phyloP scores from a whole-genome alignment of 352 stramenopile genomes.

The Phytopythium boreale region DNA sequence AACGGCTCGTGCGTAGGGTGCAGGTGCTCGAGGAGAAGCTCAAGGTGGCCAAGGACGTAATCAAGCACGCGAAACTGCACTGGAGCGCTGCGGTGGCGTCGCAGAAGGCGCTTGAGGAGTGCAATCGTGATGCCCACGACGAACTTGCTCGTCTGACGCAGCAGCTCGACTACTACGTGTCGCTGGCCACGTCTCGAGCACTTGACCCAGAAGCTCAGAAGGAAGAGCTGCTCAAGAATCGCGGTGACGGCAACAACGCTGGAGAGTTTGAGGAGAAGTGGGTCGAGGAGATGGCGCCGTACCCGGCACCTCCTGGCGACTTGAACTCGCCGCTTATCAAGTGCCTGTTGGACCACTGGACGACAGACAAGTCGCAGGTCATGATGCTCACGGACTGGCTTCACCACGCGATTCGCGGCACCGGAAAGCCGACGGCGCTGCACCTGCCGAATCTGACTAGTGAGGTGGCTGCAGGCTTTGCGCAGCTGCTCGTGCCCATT shows the following conservation, averaged over 20 bases:
- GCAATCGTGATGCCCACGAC: conserved; percentile 41
- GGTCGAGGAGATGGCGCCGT: conserved; percentile 49
- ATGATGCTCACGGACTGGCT: conserved; percentile 60
- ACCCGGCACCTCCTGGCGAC: conserved; percentile 55
- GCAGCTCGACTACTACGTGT: conserved; percentile 43
- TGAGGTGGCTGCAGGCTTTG: conserved; percentile 57
- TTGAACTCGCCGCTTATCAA: conserved; percentile 65
- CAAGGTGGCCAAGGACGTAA: conserved; percentile 44
- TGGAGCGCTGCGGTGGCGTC: conserved; percentile 59
- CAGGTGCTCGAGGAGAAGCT: conserved; percentile 46
- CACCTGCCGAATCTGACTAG: conserved; percentile 43
- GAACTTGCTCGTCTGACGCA: conserved; percentile 48
- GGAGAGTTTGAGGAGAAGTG: conserved; percentile 30
- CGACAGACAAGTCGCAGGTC: conserved; percentile 54
- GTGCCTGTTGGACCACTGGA: conserved; percentile 66
- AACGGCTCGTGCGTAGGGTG: conserved; percentile 32
- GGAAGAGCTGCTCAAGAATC: conserved; percentile 1
- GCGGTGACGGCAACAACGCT: conserved; percentile 15
- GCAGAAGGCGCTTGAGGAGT: conserved; percentile 62
- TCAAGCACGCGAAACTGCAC: conserved; percentile 62
- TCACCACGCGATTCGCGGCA: conserved; percentile 57
- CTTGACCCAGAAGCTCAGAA: background rate
- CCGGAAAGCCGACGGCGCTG: conserved; percentile 33
- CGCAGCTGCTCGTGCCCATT: conserved; percentile 63
- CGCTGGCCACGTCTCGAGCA: conserved; percentile 9